phyloP scores from a whole-genome alignment of 495 filamentous ascomycete species.

The Monascus purpureus region DNA sequence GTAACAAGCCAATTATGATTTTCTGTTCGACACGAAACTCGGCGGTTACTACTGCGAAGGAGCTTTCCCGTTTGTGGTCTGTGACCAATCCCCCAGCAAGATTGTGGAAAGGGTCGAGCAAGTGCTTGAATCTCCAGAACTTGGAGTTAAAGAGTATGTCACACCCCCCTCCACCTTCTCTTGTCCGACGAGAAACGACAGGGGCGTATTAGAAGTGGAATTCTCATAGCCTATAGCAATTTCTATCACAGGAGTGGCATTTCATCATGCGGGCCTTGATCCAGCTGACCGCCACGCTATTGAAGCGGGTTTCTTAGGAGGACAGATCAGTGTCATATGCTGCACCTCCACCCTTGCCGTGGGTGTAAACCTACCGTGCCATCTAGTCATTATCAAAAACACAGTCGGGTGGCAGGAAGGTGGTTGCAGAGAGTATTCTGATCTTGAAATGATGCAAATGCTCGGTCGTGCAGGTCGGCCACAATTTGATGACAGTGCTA shows the following conservation, averaged over 20 bases:
- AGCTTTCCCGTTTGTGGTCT: conserved; percentile 55
- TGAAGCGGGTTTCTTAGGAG: conserved; percentile 60
- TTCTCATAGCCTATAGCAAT: conserved; percentile 26
- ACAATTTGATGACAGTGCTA: conserved; percentile 78
- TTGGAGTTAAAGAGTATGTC: conserved; percentile 46
- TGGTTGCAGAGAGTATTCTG: conserved; percentile 62
- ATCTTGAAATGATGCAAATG: conserved; percentile 98
- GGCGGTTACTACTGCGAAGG: conserved; percentile 57
- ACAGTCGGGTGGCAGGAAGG: conserved; percentile 59
- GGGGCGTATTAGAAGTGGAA: neutral
- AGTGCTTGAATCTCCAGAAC: conserved; percentile 40
- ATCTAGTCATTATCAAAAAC: conserved; percentile 87
- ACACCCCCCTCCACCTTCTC: no score
- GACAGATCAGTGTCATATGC: conserved; percentile 76
- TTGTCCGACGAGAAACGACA: neutral
- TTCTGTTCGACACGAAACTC: conserved; percentile 84
- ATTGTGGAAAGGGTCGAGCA: conserved; percentile 53
- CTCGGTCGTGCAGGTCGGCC: conserved; percentile 84
- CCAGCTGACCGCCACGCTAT: conserved; percentile 52
- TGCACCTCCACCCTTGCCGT: conserved; percentile 92
- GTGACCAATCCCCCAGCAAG: conserved; percentile 39
- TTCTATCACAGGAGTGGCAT: conserved; percentile 63
- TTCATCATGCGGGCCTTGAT: conserved; percentile 85
- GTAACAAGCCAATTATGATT: conserved; percentile 76
- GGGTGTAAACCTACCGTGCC: conserved; percentile 85